Percentiles rank a stretch among this genome's conserved stretches.
These are phyloP conservation scores for Nectriaceae sp. DNA, from an alignment of 2,329 filamentous ascomycete genomes.

Conservation along the genomic window DNA sequence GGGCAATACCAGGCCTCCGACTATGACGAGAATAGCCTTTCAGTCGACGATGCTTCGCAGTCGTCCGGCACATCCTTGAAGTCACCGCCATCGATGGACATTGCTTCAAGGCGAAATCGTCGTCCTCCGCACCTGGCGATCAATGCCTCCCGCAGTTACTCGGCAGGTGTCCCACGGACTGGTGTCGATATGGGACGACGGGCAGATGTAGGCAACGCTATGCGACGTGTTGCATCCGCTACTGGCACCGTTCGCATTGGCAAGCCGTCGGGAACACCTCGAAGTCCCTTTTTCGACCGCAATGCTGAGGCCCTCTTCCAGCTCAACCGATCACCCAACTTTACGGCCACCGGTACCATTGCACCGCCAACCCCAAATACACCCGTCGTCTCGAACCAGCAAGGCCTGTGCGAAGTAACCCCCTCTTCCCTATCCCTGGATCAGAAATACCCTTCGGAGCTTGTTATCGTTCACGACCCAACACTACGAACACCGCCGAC, in stretches of 20 bases:
- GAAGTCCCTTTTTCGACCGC: constrained; percentile 44
- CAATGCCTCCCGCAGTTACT: constrained; percentile 45
- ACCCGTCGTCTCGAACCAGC: constrained; percentile 41
- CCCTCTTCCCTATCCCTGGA: constrained; percentile 37
- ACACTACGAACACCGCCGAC: constrained; percentile 55
- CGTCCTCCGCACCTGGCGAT: constrained; percentile 49
- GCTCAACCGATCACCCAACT: constrained; percentile 44
- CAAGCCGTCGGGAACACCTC: constrained; percentile 34
- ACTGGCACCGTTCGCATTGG: constrained; percentile 42
- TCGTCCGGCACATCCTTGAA: constrained; percentile 37
- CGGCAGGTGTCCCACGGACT: constrained; percentile 46
- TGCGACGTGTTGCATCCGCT: constrained; percentile 57
- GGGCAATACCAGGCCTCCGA: constrained; percentile 13
- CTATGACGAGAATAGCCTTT: constrained; percentile 19
- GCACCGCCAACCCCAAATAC: constrained; percentile 54
- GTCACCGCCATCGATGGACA: constrained; percentile 54
- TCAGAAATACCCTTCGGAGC: constrained; percentile 32
- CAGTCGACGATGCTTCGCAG: constrained; percentile 17
- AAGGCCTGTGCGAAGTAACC: constrained; percentile 41
- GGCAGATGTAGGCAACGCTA: constrained; percentile 47
- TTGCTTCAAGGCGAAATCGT: constrained; percentile 54
- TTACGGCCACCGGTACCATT: constrained; percentile 38
- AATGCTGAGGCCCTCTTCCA: constrained; percentile 48
- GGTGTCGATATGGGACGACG: constrained; percentile 49
- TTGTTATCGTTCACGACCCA: constrained; percentile 38